Evolutionary conservation across 805 yeast genomes (phyloP).

Genomic region (Starmerella geochares): DNA sequence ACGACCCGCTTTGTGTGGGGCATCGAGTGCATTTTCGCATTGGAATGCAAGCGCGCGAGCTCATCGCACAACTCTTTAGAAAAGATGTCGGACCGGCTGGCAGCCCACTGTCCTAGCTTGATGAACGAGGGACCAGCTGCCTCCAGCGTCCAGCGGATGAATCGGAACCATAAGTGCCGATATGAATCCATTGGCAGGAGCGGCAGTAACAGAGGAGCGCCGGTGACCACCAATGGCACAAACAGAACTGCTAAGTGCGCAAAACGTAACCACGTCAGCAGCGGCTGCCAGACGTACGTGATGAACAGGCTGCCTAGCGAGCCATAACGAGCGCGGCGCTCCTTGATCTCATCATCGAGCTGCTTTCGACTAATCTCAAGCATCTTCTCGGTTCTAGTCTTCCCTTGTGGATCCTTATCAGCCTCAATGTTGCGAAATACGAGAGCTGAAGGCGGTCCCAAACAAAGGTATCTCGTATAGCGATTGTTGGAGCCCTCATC

Average conservation of each 20-base stretch:
- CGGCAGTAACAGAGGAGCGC: constrained; percentile 53
- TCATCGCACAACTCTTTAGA: constrained; percentile 68
- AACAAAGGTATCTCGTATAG: background rate
- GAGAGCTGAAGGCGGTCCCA: constrained; percentile 11
- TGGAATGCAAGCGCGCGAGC: constrained; percentile 67
- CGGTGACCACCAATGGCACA: constrained; percentile 52
- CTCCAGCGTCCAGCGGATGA: constrained; percentile 60
- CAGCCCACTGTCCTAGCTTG: constrained; percentile 96
- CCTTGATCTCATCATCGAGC: constrained; percentile 9
- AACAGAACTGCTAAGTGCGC: constrained; percentile 56
- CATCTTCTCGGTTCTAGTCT: constrained; percentile 21
- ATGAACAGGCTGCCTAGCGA: constrained; percentile 13
- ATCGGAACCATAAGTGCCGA: constrained; percentile 51
- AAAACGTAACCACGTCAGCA: constrained; percentile 58
- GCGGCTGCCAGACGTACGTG: constrained; percentile 47
- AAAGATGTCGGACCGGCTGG: constrained; percentile 89
- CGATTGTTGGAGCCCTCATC: background rate
- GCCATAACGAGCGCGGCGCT: constrained; percentile 2
- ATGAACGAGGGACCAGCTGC: constrained; percentile 78
- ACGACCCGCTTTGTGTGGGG: constrained; percentile 49
- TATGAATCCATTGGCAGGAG: constrained; percentile 33
- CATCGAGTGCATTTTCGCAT: constrained; percentile 65
- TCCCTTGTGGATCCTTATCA: constrained; percentile 16
- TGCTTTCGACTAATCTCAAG: constrained; percentile 18
- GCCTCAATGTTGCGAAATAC: constrained; percentile 10